Evolutionary conservation across 2,329 filamentous ascomycete species (phyloP), one percentile per base, ranked within the genome.

Genomic region (Stachybotrys chartarum): DNA sequence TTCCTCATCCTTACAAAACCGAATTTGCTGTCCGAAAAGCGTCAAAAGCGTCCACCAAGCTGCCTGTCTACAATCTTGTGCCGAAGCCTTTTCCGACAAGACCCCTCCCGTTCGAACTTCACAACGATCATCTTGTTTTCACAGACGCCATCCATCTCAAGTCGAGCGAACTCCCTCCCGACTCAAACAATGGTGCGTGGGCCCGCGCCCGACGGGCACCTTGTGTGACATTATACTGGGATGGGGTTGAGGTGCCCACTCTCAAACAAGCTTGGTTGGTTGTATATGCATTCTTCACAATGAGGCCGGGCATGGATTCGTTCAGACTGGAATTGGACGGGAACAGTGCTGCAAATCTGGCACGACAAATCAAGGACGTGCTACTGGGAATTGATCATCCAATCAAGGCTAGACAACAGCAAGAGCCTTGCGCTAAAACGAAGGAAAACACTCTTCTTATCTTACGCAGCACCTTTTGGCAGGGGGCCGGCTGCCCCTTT

Each of bases 401-500:
- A 5, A 59, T 66, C 57, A 60, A 64, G 59, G 74, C 66, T 2
- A 58, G 64, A 39, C 63, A 70, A 64, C 62, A 66, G 63, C 56
- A 62, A 42, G 10, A 30, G 10, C 7, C 31, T 32, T 52, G 56
- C 1, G 55, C 56, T 6, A 62, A 61, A 56, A 56, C 61, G 50
- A 66, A 67, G 50, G 66, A 64, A 30, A 68, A 70, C 53, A 70
- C 67, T 58, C 66, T 72, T 10, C 63, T 82, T 52, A 65, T 78
- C 54, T 72, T 80, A 55, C 76, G 79, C 58, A 75, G 74, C 67
- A 76, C 84, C 35, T 88, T 88, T 74, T 88, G 85, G 85, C 85
- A 88, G 64, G 85, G 85, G 50, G 85, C 85, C 32, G 85, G 80
- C 17, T 86, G 84, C 1, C 86, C 86, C 7, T 80, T 87, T 56